These are phyloP conservation scores for Thelonectria olida DNA, from an alignment of 2,329 filamentous ascomycete genomes.

Conservation along the genomic window DNA sequence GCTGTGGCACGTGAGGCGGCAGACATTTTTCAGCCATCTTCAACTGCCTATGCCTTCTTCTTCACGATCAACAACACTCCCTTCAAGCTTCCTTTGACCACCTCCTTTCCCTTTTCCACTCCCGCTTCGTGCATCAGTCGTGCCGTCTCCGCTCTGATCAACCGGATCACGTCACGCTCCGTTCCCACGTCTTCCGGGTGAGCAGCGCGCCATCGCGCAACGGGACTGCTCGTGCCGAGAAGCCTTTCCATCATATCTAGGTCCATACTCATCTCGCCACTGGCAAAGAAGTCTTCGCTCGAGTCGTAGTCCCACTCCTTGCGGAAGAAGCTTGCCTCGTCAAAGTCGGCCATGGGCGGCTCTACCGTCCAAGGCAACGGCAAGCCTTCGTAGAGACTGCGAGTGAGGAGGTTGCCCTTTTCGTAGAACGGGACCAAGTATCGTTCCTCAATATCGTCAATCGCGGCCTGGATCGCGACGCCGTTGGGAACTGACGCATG, in stretches of 20 bases:
- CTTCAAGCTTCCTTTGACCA: constrained; percentile 32
- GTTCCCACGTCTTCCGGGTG: constrained; percentile 52
- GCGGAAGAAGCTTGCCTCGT: constrained; percentile 48
- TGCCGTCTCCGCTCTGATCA: constrained; percentile 41
- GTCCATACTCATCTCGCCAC: constrained; percentile 24
- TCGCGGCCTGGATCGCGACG: constrained; percentile 50
- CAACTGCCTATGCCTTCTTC: constrained; percentile 25
- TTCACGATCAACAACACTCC: constrained; percentile 44
- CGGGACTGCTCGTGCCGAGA: constrained; percentile 49
- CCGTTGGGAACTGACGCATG: constrained; percentile 50
- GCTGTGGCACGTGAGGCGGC: no score
- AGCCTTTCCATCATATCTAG: constrained; percentile 49
- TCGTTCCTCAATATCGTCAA: constrained; percentile 49
- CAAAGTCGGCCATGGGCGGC: constrained; percentile 47
- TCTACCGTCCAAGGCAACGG: constrained; percentile 59
- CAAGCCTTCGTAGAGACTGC: constrained; percentile 52
- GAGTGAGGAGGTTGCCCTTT: constrained; percentile 53
- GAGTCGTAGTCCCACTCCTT: constrained; percentile 51
- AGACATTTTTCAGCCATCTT: no score
- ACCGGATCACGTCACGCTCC: constrained; percentile 49
- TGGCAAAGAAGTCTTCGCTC: constrained; percentile 39
- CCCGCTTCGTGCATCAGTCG: constrained; percentile 44
- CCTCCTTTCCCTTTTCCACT: constrained; percentile 46
- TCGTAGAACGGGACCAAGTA: constrained; percentile 49
- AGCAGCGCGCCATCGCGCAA: constrained; percentile 56